Conservation (phyloP, 345 rosid species). For the Microcos paniculata region DNA sequence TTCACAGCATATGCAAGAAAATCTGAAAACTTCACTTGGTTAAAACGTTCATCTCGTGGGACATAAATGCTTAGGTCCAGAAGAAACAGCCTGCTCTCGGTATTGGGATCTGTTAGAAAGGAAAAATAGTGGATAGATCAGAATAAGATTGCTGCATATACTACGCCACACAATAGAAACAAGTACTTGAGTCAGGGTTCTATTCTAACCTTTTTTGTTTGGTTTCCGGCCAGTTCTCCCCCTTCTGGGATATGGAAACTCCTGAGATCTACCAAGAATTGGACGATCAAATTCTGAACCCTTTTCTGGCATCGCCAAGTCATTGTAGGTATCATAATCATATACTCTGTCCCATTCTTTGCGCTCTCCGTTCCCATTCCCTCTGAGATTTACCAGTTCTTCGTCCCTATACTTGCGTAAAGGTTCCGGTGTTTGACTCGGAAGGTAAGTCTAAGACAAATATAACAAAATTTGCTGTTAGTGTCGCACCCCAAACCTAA, state of each 20-base stretch:
- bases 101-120: conserved; percentile 47
- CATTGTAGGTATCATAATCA: conserved; percentile 84
- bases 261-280: conserved; percentile 69
- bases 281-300: conserved; percentile 55
- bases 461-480: not conserved
- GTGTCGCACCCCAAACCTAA: not conserved
- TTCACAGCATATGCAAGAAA: conserved; percentile 82
- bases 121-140: conserved; percentile 13
- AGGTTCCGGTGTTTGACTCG: conserved; percentile 73
- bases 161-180: not conserved
- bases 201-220: conserved; percentile 61
- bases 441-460: conserved; percentile 68
- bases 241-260: conserved; percentile 82
- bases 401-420: conserved; percentile 59
- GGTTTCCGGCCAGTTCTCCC: conserved; percentile 80
- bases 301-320: conserved; percentile 77
- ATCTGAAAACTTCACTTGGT: conserved; percentile 77
- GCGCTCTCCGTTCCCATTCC: conserved; percentile 54
- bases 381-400: conserved; percentile 68
- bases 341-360: conserved; percentile 96
- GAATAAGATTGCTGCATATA: conserved; percentile 8
- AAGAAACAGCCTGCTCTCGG: conserved; percentile 71
- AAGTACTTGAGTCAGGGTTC: not conserved
- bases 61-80: conserved; percentile 75
- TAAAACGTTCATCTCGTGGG: conserved; percentile 88